Percentiles rank a stretch among this genome's conserved stretches.
These are phyloP conservation scores for Salix dunnii DNA, from an alignment of 345 rosid species.

Conservation along the genomic window DNA sequence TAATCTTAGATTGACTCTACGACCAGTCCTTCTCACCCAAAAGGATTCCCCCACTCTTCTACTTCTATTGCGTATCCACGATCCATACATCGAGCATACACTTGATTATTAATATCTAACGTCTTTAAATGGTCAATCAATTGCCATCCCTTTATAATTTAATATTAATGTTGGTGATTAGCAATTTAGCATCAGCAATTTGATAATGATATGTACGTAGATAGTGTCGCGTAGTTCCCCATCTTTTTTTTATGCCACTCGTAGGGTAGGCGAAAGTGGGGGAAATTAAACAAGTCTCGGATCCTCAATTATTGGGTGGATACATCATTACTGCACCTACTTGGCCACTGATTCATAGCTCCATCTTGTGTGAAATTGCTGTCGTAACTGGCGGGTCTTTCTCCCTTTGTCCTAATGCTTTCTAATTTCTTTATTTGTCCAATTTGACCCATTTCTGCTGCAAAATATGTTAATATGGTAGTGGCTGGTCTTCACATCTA, in stretches of 20 bases:
- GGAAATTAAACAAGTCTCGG: neutral
- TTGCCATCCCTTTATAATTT: slow-evolving; percentile 22
- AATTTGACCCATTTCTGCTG: neutral
- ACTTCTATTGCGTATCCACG: neutral
- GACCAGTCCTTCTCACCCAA: slow-evolving; percentile 19
- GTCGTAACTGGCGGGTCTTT: slow-evolving; percentile 23
- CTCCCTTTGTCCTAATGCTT: slow-evolving; percentile 25
- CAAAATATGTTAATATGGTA: neutral
- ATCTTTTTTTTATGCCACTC: neutral
- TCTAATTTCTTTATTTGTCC: slow-evolving; percentile 1
- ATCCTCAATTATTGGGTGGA: neutral
- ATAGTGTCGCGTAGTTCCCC: neutral
- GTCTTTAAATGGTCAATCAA: slow-evolving; percentile 15
- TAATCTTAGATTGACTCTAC: neutral
- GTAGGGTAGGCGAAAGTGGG: slow-evolving; percentile 1
- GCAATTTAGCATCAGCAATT: neutral
- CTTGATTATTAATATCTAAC: neutral
- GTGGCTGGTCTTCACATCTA: slow-evolving; percentile 1
- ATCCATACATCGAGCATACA: neutral
- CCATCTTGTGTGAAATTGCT: slow-evolving; percentile 6
- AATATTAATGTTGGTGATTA: neutral
- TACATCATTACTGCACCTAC: neutral
- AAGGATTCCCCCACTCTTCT: neutral
- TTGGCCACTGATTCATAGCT: neutral
- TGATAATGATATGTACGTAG: neutral